These are phyloP conservation scores for Telfairia occidentalis DNA, from an alignment of 331 rosid genomes.

Conservation along the genomic window DNA sequence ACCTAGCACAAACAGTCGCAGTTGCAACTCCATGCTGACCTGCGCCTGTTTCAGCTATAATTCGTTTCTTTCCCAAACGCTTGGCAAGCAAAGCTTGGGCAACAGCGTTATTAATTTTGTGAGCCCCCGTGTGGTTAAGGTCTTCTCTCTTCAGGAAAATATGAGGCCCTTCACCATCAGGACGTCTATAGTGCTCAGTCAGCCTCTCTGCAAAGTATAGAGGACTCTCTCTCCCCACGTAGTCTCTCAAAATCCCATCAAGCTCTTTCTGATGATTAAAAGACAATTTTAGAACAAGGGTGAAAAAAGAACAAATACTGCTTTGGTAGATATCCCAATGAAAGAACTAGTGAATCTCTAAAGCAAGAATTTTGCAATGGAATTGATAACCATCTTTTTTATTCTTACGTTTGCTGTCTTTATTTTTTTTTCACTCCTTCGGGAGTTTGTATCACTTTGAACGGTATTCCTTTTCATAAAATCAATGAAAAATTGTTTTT, in stretches of 20 bases:
- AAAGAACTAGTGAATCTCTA: background rate
- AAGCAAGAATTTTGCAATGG: background rate
- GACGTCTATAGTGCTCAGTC: conserved; percentile 57
- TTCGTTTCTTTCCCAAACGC: conserved; percentile 70
- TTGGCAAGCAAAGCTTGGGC: conserved; percentile 91
- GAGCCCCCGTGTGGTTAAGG: conserved; percentile 98
- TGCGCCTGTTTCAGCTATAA: conserved; percentile 92
- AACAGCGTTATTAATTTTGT: conserved; percentile 86
- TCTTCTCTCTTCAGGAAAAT: conserved; percentile 91
- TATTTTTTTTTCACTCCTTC: too few relatives aligned
- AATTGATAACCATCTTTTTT: background rate
- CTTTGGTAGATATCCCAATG: background rate
- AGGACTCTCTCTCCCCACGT: conserved; percentile 88
- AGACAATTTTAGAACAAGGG: conserved; percentile 1
- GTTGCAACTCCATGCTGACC: conserved; percentile 99
- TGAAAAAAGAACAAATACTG: background rate
- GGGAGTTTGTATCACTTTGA: too few relatives aligned
- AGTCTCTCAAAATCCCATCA: conserved; percentile 54
- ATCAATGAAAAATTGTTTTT: too few relatives aligned
- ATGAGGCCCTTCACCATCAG: conserved; percentile 70
- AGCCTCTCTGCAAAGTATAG: conserved; percentile 85
- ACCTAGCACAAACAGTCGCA: conserved; percentile 89
- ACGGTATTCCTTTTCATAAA: too few relatives aligned
- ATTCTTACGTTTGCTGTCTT: too few relatives aligned
- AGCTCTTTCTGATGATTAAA: conserved; percentile 54